These are phyloP conservation scores for Kentomonas sorsogonicus DNA, from an alignment of 208 protist species.

Conservation along the genomic window DNA sequence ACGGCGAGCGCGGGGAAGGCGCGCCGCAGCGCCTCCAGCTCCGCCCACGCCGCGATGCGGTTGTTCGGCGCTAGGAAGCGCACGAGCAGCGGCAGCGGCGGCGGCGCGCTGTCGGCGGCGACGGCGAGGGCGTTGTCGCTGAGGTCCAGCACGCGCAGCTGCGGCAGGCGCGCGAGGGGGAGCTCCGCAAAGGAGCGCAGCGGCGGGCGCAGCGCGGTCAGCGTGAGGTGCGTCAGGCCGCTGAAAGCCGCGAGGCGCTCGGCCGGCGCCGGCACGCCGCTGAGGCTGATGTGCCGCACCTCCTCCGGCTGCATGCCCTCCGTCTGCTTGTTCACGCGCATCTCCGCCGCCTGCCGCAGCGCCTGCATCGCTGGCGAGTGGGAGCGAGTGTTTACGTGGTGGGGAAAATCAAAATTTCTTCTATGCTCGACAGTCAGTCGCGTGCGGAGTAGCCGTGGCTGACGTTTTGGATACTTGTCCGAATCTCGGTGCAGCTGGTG, in stretches of 20 bases:
- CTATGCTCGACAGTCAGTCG: too few relatives aligned
- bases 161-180: constrained; percentile 20
- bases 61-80: constrained; percentile 82
- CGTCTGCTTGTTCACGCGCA: constrained; percentile 69
- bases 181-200: constrained; percentile 28
- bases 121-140: constrained; percentile 76
- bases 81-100: constrained; percentile 32
- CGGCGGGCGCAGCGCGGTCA: constrained; percentile 63
- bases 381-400: background rate
- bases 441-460: too few relatives aligned
- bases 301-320: constrained; percentile 34
- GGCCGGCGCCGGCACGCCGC: constrained; percentile 40
- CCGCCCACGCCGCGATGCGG: constrained; percentile 29
- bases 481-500: too few relatives aligned
- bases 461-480: background rate
- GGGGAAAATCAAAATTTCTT: background rate
- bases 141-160: constrained; percentile 67
- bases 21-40: too few relatives aligned
- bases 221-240: constrained; percentile 46
- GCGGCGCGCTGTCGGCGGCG: constrained; percentile 13
- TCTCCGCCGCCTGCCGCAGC: constrained; percentile 53
- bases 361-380: constrained; percentile 46
- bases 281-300: constrained; percentile 58
- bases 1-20: too few relatives aligned
- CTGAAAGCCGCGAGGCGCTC: constrained; percentile 45